Evolutionary conservation across 441 rosid genomes (phyloP), one percentile per base, ranked within the genome.

Genomic region (Erodium texanum): DNA sequence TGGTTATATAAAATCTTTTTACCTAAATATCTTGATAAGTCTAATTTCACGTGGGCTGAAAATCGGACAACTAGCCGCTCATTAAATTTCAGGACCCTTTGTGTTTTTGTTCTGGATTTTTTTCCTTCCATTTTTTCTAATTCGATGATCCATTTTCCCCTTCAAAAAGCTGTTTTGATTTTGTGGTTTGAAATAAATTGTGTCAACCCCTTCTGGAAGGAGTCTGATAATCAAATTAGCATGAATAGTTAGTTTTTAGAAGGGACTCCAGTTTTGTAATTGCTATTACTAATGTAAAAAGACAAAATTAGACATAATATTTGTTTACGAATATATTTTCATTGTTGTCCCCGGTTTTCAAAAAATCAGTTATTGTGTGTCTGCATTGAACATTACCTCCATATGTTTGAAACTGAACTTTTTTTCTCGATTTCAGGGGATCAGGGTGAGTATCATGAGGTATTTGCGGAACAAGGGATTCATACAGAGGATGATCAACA

Each of bases 401-500:
- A 11, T 9, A 15, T 27, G 41, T 64, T 15, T 64, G 41, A 64
- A 64, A 64, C 7, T 64, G 41, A 19, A 19, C 23, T n/a, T 7
- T 8, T 22, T 59, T 15, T 76, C 68, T 62, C 48, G 62, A 72
- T 77, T 67, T 71, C 80, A 80, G 87, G 75, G 62, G 77, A 59
- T 81, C 81, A 68, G 73, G 81, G 66, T 66, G 73, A 74, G 32
- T 67, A n/a, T 67, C 70, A 71, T 77, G 70, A 62, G 69, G 82
- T 62, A 68, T 66, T 74, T 70, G 71, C 75, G 16, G 83, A 70
- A 80, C 86, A 64, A 58, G 85, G 77, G 66, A 77, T 74, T 64
- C 68, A 73, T 73, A 75, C 69, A 38, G 85, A 79, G 72, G 81
- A 82, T 75, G 85, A 68, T 66, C 70, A 48, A 20, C 77, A 68